Base-by-base conservation (phyloP, 345 rosid species). In the Citrus trifoliata region DNA sequence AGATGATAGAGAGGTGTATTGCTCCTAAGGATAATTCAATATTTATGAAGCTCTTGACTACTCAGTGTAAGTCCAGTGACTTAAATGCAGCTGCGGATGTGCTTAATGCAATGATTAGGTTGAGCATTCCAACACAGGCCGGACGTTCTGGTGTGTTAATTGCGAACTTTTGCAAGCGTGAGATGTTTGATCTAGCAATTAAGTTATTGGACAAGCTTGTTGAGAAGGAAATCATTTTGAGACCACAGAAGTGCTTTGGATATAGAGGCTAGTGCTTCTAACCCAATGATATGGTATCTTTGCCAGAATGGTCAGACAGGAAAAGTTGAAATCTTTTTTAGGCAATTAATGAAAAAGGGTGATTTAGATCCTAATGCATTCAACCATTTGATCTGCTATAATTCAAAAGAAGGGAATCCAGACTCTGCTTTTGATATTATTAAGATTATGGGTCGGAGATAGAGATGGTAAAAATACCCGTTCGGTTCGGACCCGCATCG, bases 321-420 rank as follows among this genome's bases (percentile, higher is more conserved):
- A 42, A 95, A 90, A 83, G 95, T 97, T 13, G 98, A 93, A 84
- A 79, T 69, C 84, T 89, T 95, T 83, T 89, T 91, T 87, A 71
- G 97, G 83, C 94, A 93, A 86, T 83, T 95, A 85, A 89, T 95
- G 98, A 95, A 93, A 82, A 90, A 79, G 79, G 98, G 97, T 76
- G 88, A 90, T 37, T 86, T 85, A 76, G 98, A 95, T 85, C 83
- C 91, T 16, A 60, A 56, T 40, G 97, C 95, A 18, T 92, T 91
- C 66, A 93, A 94, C 84, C 89, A 81, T 88, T 78, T 95, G 77
- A 88, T 93, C 71, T 22, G 87, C 1, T 95, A 97, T 46, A 95
- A 92, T 79, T 88, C 94, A 33, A 92, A 92, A 83, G 97, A 93
- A 85, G 98, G 98, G 19, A 89, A 83, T 75, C 91, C 98, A 7